These are phyloP conservation scores for Rhodomyrtus tomentosa DNA, from an alignment of 345 rosid genomes.

Conservation along the genomic window DNA sequence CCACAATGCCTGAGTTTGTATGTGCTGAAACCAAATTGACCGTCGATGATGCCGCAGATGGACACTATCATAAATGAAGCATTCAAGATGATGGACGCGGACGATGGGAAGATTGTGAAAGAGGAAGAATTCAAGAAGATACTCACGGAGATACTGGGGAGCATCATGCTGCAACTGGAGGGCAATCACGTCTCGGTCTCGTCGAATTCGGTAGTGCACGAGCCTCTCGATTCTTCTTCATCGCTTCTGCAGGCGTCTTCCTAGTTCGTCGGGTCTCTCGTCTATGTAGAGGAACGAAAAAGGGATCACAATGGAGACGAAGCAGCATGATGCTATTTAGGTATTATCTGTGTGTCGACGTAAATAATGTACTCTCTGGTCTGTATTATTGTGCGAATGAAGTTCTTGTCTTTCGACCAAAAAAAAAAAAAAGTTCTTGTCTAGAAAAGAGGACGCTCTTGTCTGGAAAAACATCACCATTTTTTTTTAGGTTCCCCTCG, in stretches of 20 bases:
- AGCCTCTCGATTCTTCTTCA: conserved; percentile 60
- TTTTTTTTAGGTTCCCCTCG: background rate
- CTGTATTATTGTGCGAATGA: background rate
- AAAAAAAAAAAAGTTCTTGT: background rate
- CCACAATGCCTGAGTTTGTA: background rate
- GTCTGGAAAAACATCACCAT: background rate
- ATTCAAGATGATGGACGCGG: conserved; percentile 46
- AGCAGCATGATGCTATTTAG: background rate
- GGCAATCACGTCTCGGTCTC: conserved; percentile 61
- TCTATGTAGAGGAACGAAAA: background rate
- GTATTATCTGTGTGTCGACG: background rate
- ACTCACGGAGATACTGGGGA: conserved; percentile 58
- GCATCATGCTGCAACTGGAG: conserved; percentile 76
- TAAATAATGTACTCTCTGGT: background rate
- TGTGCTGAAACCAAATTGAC: background rate
- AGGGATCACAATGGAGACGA: background rate
- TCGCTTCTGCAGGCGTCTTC: conserved; percentile 38
- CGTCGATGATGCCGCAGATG: conserved; percentile 28
- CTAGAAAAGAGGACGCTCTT: background rate
- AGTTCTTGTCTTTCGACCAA: background rate
- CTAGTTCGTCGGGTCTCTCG: background rate
- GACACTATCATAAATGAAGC: conserved; percentile 47
- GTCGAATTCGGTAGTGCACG: conserved; percentile 81
- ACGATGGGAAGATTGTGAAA: conserved; percentile 66
- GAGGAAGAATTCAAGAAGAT: conserved; percentile 85